These are phyloP conservation scores for Leccinum pachyderme DNA, from an alignment of 1,284 basidiomycete genomes.

Conservation along the genomic window DNA sequence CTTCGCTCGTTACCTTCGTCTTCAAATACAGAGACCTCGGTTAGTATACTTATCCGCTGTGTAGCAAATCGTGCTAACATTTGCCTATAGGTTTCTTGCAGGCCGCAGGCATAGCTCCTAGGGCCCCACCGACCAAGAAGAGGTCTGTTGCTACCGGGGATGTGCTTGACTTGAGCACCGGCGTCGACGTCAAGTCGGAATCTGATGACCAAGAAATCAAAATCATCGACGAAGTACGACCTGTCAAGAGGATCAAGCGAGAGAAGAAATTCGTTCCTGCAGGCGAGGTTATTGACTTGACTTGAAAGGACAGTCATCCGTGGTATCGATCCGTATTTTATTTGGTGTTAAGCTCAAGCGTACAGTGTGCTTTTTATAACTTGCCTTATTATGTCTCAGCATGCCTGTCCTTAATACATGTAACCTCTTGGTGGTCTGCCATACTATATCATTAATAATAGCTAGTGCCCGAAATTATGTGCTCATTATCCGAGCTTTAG, in stretches of 20 bases:
- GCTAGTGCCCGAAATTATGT: neutral
- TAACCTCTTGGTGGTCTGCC: neutral
- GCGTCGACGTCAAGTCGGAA: constrained; percentile 10
- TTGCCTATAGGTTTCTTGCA: constrained; percentile 25
- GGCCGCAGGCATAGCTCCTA: constrained; percentile 30
- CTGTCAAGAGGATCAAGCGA: constrained; percentile 27
- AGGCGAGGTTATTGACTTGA: constrained; percentile 31
- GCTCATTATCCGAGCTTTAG: neutral
- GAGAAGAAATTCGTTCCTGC: constrained; percentile 14
- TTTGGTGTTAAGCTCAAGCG: neutral
- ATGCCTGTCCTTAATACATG: neutral
- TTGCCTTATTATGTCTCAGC: neutral
- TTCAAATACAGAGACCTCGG: constrained; percentile 33
- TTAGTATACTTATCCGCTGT: constrained; percentile 9
- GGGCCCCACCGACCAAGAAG: constrained; percentile 4
- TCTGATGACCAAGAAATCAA: constrained; percentile 4
- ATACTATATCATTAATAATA: neutral
- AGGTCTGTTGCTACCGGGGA: constrained; percentile 3
- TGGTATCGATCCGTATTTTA: neutral
- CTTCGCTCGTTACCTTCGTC: constrained; percentile 25
- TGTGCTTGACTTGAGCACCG: constrained; percentile 26
- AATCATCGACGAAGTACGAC: constrained; percentile 5
- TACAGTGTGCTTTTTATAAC: neutral
- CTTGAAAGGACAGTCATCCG: constrained; percentile 13
- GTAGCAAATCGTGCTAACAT: neutral